These are phyloP conservation scores for Blastobotrys robertii DNA, from an alignment of 805 yeast species.

Conservation along the genomic window DNA sequence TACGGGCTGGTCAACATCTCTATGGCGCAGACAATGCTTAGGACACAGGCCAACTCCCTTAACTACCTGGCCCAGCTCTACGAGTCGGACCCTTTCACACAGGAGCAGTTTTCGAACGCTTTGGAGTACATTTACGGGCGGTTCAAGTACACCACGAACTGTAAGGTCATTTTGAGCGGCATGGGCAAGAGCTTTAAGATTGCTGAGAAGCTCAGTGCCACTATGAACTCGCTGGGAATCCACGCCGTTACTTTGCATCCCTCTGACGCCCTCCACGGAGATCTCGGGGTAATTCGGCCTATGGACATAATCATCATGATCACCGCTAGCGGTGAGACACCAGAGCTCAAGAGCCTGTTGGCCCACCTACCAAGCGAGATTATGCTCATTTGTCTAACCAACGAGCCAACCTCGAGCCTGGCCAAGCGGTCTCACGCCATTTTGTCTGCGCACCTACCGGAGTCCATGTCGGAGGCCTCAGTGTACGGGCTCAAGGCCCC, in stretches of 20 bases:
- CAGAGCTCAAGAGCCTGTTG: conserved; percentile 51
- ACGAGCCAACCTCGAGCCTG: conserved; percentile 44
- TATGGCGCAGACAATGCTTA: conserved; percentile 27
- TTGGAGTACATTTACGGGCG: conserved; percentile 24
- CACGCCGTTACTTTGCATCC: conserved; percentile 67
- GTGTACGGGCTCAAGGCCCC: conserved; percentile 83
- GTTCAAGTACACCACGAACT: conserved; percentile 14
- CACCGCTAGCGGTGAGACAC: conserved; percentile 76
- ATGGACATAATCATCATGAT: conserved; percentile 54
- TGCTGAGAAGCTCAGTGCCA: conserved; percentile 69
- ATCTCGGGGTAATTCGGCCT: conserved; percentile 56
- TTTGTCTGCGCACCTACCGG: conserved; percentile 54
- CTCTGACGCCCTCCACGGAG: conserved; percentile 84
- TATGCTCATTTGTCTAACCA: conserved; percentile 55
- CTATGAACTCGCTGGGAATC: conserved; percentile 69
- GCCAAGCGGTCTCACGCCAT: conserved; percentile 44
- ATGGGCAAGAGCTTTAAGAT: conserved; percentile 81
- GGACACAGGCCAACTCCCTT: conserved; percentile 30
- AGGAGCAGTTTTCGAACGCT: conserved; percentile 22
- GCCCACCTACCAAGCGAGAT: conserved; percentile 46
- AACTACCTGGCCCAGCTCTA: conserved; percentile 22
- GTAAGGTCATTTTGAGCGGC: conserved; percentile 66
- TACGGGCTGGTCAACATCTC: conserved; percentile 30
- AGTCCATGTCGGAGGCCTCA: conserved; percentile 44
- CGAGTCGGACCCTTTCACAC: conserved; percentile 17